Evolutionary conservation across 2,329 filamentous ascomycete species (phyloP).

Genomic region (Fusarium tanahbumbuense): DNA sequence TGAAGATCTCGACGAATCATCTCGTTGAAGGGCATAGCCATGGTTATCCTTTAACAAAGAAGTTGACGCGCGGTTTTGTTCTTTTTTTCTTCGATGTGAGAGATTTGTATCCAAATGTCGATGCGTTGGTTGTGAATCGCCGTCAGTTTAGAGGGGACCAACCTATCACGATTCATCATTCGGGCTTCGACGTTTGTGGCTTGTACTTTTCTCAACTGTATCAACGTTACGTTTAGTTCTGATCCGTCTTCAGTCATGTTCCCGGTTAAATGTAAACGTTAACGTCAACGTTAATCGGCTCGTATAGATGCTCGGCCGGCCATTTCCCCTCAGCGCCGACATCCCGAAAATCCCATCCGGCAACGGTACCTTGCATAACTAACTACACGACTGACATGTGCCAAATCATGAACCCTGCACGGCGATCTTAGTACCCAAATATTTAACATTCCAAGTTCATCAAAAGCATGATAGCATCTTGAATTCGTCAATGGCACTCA

Average conservation of each 20-base stretch:
- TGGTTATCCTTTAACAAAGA: not conserved
- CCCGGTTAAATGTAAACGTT: not conserved
- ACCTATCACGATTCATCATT: slow-evolving; percentile 5
- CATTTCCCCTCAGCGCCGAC: not conserved
- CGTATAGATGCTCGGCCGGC: slow-evolving; percentile 4
- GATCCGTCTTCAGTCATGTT: not conserved
- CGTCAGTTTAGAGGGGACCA: slow-evolving; percentile 11
- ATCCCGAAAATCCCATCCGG: not conserved
- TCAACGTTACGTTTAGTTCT: not conserved
- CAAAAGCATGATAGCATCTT: not conserved
- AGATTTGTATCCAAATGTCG: slow-evolving; percentile 16
- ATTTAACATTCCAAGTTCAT: not conserved
- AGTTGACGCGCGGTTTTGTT: slow-evolving; percentile 17
- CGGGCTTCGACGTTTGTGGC: not conserved
- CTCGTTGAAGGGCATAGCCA: not conserved
- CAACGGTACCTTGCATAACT: not conserved
- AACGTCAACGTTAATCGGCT: not conserved
- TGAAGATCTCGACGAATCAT: slow-evolving; percentile 33
- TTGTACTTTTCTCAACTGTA: not conserved
- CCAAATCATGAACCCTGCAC: slow-evolving; percentile 15
- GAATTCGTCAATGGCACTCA: not conserved
- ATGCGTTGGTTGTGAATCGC: slow-evolving; percentile 16
- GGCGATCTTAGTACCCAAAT: slow-evolving; percentile 20
- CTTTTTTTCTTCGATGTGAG: slow-evolving; percentile 1
- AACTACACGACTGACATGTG: not conserved